These are phyloP conservation scores for Suillus paluster DNA, from an alignment of 768 basidiomycete species.

Conservation along the genomic window DNA sequence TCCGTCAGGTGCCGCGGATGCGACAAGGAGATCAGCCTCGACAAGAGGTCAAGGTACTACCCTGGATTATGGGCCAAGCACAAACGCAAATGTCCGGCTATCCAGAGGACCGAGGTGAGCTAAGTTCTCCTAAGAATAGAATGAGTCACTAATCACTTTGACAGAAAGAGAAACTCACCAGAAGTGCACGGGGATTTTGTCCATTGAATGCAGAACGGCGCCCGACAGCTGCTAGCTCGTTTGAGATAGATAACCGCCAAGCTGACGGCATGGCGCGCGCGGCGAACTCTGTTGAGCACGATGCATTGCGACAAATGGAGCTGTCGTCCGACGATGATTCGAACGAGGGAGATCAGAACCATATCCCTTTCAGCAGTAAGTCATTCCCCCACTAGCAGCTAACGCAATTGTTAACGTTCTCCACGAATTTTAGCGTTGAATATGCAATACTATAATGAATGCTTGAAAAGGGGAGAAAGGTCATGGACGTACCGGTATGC, in stretches of 20 bases:
- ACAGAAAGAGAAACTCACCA: constrained; percentile 20
- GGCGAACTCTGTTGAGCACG: constrained; percentile 5
- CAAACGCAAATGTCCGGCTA: constrained; percentile 29
- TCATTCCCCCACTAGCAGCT: constrained; percentile 13
- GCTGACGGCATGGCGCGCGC: background rate
- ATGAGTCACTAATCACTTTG: constrained; percentile 16
- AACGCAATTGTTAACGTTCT: constrained; percentile 2
- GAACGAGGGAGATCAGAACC: constrained; percentile 14
- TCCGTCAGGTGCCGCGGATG: constrained; percentile 37
- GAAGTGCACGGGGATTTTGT: background rate
- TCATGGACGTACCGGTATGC: constrained; percentile 36
- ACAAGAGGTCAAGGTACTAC: constrained; percentile 39
- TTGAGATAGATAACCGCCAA: constrained; percentile 4
- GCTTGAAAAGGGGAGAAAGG: constrained; percentile 9
- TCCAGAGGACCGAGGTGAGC: constrained; percentile 33
- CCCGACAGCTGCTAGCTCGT: constrained; percentile 5
- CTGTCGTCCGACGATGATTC: constrained; percentile 22
- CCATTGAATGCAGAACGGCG: constrained; percentile 4
- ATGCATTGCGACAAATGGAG: constrained; percentile 6
- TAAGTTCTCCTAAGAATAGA: background rate
- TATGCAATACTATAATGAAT: constrained; percentile 20
- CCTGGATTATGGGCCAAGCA: constrained; percentile 41
- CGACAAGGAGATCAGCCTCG: constrained; percentile 35
- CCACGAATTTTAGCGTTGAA: constrained; percentile 23
- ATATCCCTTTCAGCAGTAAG: constrained; percentile 33